These are phyloP conservation scores for Gossypium bickii DNA, from an alignment of 345 rosid species.

Conservation along the genomic window DNA sequence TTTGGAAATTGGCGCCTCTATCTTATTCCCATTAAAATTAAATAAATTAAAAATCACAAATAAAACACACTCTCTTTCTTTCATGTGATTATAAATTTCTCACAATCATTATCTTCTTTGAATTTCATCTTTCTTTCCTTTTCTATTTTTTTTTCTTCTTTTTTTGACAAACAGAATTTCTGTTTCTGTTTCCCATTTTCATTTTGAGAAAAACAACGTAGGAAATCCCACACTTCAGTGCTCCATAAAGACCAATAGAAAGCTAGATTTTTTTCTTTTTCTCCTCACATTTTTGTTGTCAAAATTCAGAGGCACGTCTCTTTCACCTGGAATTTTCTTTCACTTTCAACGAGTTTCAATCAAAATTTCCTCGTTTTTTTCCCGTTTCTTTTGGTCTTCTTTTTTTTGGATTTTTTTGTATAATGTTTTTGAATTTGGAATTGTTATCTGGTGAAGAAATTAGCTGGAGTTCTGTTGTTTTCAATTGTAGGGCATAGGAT, in stretches of 20 bases:
- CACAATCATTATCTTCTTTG: constrained; percentile 5
- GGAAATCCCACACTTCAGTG: background rate
- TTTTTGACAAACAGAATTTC: constrained; percentile 11
- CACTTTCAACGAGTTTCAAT: background rate
- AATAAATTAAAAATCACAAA: no score
- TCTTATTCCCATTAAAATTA: background rate
- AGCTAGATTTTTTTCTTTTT: background rate
- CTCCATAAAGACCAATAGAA: background rate
- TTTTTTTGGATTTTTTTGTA: background rate
- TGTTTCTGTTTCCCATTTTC: background rate
- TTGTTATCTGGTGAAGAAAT: constrained; percentile 33
- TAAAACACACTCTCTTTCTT: no score
- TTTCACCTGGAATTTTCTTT: constrained; percentile 8
- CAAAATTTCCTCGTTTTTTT: background rate
- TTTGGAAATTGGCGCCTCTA: background rate
- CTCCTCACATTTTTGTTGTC: background rate
- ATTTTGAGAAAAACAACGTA: background rate
- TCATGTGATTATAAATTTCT: constrained; percentile 5
- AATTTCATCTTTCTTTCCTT: constrained; percentile 12
- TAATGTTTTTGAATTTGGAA: background rate
- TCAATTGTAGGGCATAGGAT: constrained; percentile 6
- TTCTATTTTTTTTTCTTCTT: background rate
- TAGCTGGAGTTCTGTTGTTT: constrained; percentile 20
- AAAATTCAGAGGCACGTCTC: constrained; percentile 31
- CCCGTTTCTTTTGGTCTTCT: background rate